phyloP scores from a whole-genome alignment of 179 eudicot species.

The Beta corolliflora region DNA sequence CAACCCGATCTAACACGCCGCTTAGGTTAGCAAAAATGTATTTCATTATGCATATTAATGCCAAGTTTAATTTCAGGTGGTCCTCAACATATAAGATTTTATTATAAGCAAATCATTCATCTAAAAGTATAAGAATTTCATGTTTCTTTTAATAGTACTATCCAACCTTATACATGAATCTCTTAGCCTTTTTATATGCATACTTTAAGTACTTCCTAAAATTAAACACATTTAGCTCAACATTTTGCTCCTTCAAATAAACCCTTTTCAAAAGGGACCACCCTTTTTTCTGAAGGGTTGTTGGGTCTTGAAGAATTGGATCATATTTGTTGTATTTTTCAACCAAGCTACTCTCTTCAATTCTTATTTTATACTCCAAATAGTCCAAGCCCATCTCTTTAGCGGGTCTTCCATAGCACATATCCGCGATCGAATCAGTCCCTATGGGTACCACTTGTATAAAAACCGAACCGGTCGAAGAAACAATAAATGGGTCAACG shows the following conservation, averaged over 20 bases:
- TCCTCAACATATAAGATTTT: neutral
- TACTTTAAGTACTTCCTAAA: constrained; percentile 41
- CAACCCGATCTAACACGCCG: no score
- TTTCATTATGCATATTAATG: neutral
- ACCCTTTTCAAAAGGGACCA: constrained; percentile 41
- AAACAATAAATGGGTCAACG: constrained; percentile 51
- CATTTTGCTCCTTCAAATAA: constrained; percentile 59
- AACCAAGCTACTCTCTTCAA: constrained; percentile 52
- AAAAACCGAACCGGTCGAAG: constrained; percentile 48
- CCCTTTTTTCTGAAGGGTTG: constrained; percentile 16
- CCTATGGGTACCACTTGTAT: constrained; percentile 60
- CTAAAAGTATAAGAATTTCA: neutral
- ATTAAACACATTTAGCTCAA: constrained; percentile 42
- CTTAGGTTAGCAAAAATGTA: no score
- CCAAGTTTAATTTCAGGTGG: neutral
- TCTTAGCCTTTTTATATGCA: constrained; percentile 46
- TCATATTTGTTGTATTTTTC: constrained; percentile 38
- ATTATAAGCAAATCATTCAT: no score
- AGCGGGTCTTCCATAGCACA: constrained; percentile 50
- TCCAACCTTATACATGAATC: constrained; percentile 37
- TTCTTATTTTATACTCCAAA: constrained; percentile 47
- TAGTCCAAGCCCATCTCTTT: constrained; percentile 54
- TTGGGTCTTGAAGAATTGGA: constrained; percentile 41
- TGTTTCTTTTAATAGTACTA: neutral
- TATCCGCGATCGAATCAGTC: constrained; percentile 39